A percentile compares a stretch with the other conserved stretches of the same genome.
Evolutionary conservation across 2,329 filamentous ascomycete species (phyloP).

Genomic region (Periconia digitata): DNA sequence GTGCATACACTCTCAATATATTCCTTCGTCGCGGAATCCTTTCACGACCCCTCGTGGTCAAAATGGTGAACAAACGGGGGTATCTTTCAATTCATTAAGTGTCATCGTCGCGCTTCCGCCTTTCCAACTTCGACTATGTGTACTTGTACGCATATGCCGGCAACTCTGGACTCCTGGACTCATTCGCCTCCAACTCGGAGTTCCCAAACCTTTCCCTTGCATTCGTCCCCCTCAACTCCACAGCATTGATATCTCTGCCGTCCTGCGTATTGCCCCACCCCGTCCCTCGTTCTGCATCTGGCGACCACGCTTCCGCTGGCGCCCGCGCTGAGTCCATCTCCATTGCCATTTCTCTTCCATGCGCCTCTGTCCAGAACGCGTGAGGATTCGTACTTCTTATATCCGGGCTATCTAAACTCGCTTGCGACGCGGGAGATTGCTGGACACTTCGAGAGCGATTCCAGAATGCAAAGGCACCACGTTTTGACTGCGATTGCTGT

Average conservation of each 20-base stretch:
- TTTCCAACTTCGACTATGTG: too few species aligned
- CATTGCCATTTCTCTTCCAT: constrained; percentile 2
- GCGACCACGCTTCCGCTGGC: constrained; percentile 4
- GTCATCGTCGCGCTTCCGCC: too few species aligned
- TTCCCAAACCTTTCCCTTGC: background rate
- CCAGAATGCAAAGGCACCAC: background rate
- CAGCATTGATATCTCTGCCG: background rate
- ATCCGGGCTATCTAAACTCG: background rate
- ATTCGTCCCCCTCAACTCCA: background rate
- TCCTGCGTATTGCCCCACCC: background rate
- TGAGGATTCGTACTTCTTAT: background rate
- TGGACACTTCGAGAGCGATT: background rate
- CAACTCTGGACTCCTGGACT: too few species aligned
- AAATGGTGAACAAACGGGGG: too few species aligned
- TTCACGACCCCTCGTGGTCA: too few species aligned
- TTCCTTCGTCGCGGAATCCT: too few species aligned
- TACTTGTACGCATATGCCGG: too few species aligned
- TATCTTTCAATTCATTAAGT: background rate
- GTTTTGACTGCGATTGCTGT: background rate
- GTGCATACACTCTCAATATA: background rate
- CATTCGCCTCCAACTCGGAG: too few species aligned
- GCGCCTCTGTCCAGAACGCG: constrained; percentile 1
- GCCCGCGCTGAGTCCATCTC: constrained; percentile 1
- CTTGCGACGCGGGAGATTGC: background rate
- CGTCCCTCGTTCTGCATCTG: background rate